Evolutionary conservation across 2,329 filamentous ascomycete genomes (phyloP).

Genomic region (Verticillium zaregamsianum): DNA sequence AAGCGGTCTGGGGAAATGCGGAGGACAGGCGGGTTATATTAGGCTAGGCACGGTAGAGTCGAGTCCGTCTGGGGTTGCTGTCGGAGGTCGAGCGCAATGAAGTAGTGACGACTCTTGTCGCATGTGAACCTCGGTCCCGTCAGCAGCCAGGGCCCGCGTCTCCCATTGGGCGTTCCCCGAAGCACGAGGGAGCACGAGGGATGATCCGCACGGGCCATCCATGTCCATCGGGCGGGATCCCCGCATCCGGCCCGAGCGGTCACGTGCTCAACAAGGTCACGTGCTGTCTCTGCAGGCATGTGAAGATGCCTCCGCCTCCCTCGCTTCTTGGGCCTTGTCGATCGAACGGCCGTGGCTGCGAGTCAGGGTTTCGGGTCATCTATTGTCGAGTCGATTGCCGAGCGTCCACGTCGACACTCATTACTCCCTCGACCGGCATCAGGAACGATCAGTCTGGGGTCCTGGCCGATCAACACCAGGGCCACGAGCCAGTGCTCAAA

Average conservation of each 20-base stretch:
- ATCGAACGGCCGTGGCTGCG: no score
- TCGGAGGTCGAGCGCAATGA: neutral
- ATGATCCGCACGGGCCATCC: neutral
- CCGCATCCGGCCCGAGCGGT: neutral
- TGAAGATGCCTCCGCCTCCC: neutral
- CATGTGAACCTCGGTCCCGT: slow-evolving; percentile 14
- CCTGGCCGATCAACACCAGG: no score
- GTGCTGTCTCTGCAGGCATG: neutral
- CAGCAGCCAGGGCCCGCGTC: neutral
- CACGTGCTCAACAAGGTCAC: neutral
- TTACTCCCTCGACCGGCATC: no score
- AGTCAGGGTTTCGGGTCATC: no score
- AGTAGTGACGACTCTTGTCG: slow-evolving; percentile 8
- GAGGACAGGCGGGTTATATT: slow-evolving; percentile 10
- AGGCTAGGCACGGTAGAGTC: neutral
- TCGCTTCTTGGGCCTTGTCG: neutral
- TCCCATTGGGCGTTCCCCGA: neutral
- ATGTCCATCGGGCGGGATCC: neutral
- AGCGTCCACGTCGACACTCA: no score
- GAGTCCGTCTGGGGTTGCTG: neutral
- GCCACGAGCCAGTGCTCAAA: no score
- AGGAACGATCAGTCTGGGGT: no score
- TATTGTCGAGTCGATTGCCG: no score
- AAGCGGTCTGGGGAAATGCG: neutral
- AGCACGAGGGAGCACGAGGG: neutral